Base-by-base conservation (phyloP, 1,284 basidiomycete genomes). In the Ceratobasidium sp. region DNA sequence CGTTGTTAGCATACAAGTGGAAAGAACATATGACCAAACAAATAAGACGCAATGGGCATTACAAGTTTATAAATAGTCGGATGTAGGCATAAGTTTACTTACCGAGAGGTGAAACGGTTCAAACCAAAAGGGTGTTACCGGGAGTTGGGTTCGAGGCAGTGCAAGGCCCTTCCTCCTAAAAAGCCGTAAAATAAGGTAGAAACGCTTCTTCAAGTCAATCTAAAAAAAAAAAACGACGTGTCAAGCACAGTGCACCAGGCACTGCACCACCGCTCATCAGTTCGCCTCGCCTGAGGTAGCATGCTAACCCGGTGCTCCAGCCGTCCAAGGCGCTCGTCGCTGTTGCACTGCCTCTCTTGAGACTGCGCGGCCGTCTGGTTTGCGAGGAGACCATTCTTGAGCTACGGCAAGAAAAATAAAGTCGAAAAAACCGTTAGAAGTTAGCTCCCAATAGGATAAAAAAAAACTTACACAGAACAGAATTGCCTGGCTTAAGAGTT, bases 231-330 rank as follows among this genome's bases (percentile, higher is more conserved):
- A 38, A 17, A 5, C 0, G 10, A 28, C 3, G 3, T 33, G 26
- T 20, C n/a, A 13, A 20, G 57, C 5, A 9, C 57, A 59, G 38
- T 33, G 28, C 57, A 38, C 28, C 26, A 2, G n/a, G 57, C 57
- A 59, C 33, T 38, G 57, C 33, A 33, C 33, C 57, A 59, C 28
- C n/a, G 57, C 57, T 13, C 57, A 38, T 59, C 57, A 33, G 28
- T 59, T 59, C 28, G 57, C 57, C 26, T 59, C 12, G 33, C 12
- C 33, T 5, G 33, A 6, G 33, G 57, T 13, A 59, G 52, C n/a
- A 54, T 28, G 57, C 57, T 38, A n/a, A 59, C 57, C 57, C 38
- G 26, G 33, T 59, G 12, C 57, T 59, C 57, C n/a, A 38, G 33
- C 12, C n/a, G 57, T 38, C 57, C 33, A 13, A 59, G 13, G 26